Percentiles rank a stretch among this genome's conserved stretches.
Conservation (phyloP, 495 filamentous ascomycete genomes). For the Xylaria castorea region DNA sequence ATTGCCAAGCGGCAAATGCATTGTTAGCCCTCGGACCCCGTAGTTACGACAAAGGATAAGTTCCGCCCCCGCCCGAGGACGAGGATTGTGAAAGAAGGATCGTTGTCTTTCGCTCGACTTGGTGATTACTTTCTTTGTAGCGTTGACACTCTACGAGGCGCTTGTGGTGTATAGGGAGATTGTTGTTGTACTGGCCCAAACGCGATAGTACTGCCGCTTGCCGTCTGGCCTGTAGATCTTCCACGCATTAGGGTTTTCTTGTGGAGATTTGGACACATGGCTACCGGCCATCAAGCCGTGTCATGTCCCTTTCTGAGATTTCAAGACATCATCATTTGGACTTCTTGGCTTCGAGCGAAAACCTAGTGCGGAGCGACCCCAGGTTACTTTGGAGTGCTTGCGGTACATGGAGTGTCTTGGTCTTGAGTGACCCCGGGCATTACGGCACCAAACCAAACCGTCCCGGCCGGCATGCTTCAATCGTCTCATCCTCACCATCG, state of each 20-base stretch:
- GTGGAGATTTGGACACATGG: conserved; percentile 28
- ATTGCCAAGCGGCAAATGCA: conserved; percentile 11
- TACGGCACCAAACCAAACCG: conserved; percentile 10
- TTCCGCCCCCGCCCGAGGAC: not conserved
- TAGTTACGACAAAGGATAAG: not conserved
- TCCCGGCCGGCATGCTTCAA: conserved; percentile 10
- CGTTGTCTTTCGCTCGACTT: not conserved
- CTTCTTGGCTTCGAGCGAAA: not conserved
- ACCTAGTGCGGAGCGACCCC: conserved; percentile 2
- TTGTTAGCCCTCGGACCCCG: conserved; percentile 2
- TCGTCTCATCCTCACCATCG: not conserved
- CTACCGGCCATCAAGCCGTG: conserved; percentile 16
- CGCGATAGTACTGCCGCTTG: conserved; percentile 22
- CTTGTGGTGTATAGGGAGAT: not conserved
- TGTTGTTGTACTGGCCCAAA: conserved; percentile 18
- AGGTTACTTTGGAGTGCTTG: not conserved
- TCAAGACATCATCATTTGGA: not conserved
- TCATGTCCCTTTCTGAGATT: not conserved
- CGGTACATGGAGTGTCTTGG: conserved; percentile 8
- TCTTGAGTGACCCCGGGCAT: conserved; percentile 16
- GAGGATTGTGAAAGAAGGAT: not conserved
- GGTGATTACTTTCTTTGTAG: not conserved
- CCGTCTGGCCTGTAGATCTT: conserved; percentile 27
- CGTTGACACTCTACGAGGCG: not conserved
- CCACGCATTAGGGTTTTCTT: conserved; percentile 5